Conservation (phyloP, 2,329 filamentous ascomycete species). For the Spiromastix sp. region DNA sequence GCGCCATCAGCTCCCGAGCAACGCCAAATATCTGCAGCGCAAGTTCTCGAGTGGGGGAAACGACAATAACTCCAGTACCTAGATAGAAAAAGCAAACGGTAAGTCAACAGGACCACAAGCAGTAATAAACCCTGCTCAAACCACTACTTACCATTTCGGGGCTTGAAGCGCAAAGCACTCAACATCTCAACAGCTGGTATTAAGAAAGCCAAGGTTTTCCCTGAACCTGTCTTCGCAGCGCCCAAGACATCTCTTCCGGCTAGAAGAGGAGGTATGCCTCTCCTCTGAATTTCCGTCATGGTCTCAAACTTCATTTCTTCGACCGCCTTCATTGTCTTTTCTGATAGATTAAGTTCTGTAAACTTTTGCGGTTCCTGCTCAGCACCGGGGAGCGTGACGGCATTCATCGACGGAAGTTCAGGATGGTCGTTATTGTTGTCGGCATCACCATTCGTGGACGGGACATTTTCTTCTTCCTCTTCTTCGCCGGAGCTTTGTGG, state of each 20-base stretch:
- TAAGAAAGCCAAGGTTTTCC: conserved; percentile 90
- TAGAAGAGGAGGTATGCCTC: conserved; percentile 76
- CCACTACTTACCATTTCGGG: conserved; percentile 59
- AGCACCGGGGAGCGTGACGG: conserved; percentile 48
- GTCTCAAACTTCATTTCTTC: conserved; percentile 84
- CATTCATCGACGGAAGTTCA: conserved; percentile 42
- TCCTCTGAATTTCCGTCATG: conserved; percentile 91
- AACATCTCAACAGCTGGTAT: conserved; percentile 94
- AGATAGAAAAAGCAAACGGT: conserved; percentile 2
- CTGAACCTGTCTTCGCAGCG: conserved; percentile 90
- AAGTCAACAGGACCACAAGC: conserved; percentile 8
- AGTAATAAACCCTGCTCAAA: no score
- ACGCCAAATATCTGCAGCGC: conserved; percentile 95
- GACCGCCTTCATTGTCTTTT: conserved; percentile 81
- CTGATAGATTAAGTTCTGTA: conserved; percentile 70
- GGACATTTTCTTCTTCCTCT: conserved; percentile 22
- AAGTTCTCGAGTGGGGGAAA: conserved; percentile 86
- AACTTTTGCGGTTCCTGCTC: conserved; percentile 60
- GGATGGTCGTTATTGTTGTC: conserved; percentile 19
- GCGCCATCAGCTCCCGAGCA: conserved; percentile 80
- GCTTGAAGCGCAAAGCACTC: conserved; percentile 82
- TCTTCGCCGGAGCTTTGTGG: conserved; percentile 30
- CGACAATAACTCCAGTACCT: conserved; percentile 77
- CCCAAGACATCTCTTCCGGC: conserved; percentile 88
- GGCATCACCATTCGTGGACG: conserved; percentile 13